A percentile compares a stretch with the other conserved stretches of the same genome.
Conservation (phyloP, 768 basidiomycete species). For the Nidularia sp. region DNA sequence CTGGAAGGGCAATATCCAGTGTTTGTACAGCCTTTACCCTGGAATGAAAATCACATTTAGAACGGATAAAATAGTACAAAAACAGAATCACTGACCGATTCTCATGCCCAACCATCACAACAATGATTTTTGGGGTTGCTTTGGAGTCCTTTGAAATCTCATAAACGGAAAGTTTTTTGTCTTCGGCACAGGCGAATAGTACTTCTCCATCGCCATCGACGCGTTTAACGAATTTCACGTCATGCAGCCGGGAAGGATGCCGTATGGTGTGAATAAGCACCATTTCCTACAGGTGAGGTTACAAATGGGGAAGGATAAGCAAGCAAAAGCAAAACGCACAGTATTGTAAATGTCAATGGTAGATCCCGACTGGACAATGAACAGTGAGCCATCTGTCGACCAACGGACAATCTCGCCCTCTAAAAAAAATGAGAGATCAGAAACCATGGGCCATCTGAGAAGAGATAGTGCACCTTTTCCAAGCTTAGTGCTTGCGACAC, state of each 20-base stretch:
- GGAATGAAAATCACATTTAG: slow-evolving; percentile 3
- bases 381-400: slow-evolving; percentile 72
- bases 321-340: slow-evolving; percentile 31
- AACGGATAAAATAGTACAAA: slow-evolving; percentile 1
- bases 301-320: not conserved
- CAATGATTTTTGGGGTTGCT: slow-evolving; percentile 53
- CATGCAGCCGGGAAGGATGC: slow-evolving; percentile 83
- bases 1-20: slow-evolving; percentile 55
- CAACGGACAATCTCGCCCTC: slow-evolving; percentile 94
- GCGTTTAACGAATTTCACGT: slow-evolving; percentile 69
- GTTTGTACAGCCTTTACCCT: slow-evolving; percentile 83
- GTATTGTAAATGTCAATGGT: slow-evolving; percentile 82
- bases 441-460: not conserved
- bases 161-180: slow-evolving; percentile 83
- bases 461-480: slow-evolving; percentile 62
- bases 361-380: slow-evolving; percentile 74
- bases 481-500: slow-evolving; percentile 83
- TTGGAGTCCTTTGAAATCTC: slow-evolving; percentile 44
- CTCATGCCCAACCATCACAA: slow-evolving; percentile 72
- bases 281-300: slow-evolving; percentile 60
- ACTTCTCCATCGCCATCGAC: slow-evolving; percentile 58
- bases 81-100: slow-evolving; percentile 64
- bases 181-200: slow-evolving; percentile 83
- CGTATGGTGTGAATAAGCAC: slow-evolving; percentile 63
- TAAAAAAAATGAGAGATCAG: slow-evolving; percentile 17